These are phyloP conservation scores for Dendrobium huoshanense DNA, from an alignment of 106 monocot genomes.

Conservation along the genomic window DNA sequence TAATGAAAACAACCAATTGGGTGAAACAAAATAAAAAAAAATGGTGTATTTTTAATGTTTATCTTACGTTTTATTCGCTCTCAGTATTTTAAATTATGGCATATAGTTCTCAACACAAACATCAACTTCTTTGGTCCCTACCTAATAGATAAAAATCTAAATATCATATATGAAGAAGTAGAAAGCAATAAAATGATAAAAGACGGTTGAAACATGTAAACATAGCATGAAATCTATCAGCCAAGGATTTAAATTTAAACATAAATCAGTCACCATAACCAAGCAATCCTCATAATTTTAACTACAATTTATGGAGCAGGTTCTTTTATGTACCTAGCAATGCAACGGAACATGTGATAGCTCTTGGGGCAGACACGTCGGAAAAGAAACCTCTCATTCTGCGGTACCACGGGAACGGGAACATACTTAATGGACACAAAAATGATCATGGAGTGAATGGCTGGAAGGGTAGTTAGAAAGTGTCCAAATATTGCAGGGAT, in stretches of 20 bases:
- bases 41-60: too few relatives aligned
- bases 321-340: conserved; percentile 61
- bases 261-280: background rate
- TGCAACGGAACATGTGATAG: conserved; percentile 97
- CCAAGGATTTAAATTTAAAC: background rate
- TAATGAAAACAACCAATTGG: too few relatives aligned
- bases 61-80: too few relatives aligned
- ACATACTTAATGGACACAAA: conserved; percentile 98
- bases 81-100: too few relatives aligned
- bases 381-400: conserved; percentile 74
- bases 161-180: background rate
- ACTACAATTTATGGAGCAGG: background rate
- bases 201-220: background rate
- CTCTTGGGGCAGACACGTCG: conserved; percentile 80
- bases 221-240: background rate
- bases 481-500: conserved; percentile 94
- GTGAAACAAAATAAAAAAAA: too few relatives aligned
- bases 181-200: background rate
- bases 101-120: too few relatives aligned
- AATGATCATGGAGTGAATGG: conserved; percentile 93
- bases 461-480: conserved; percentile 80
- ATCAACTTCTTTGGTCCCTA: background rate
- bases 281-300: background rate
- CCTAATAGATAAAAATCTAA: background rate
- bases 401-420: conserved; percentile 89